Conservation (phyloP, 2,329 filamentous ascomycete species). For the Beauveria brongniartii region DNA sequence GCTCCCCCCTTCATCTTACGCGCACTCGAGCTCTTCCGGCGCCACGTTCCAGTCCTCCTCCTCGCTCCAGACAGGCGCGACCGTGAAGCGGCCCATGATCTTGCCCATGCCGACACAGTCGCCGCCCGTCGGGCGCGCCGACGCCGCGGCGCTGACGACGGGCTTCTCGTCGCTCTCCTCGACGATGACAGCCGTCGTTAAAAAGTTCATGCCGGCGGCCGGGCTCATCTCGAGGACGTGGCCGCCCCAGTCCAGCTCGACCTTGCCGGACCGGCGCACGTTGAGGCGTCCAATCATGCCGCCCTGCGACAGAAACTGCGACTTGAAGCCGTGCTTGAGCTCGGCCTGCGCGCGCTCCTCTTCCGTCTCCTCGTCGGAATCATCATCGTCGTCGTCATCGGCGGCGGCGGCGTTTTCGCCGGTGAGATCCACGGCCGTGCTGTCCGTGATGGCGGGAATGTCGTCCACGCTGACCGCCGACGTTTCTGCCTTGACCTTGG, state of each 20-base stretch:
- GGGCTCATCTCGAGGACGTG: slow-evolving; percentile 42
- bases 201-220: slow-evolving; percentile 46
- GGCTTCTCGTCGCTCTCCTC: slow-evolving; percentile 49
- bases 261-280: slow-evolving; percentile 53
- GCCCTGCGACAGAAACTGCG: slow-evolving; percentile 37
- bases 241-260: slow-evolving; percentile 57
- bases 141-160: slow-evolving; percentile 26
- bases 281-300: slow-evolving; percentile 54
- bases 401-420: slow-evolving; percentile 15
- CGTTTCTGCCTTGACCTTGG: slow-evolving; percentile 36
- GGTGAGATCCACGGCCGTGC: slow-evolving; percentile 36
- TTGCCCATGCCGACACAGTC: slow-evolving; percentile 54
- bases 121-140: slow-evolving; percentile 24
- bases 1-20: not conserved
- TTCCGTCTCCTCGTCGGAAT: slow-evolving; percentile 16
- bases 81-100: slow-evolving; percentile 53
- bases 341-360: slow-evolving; percentile 25
- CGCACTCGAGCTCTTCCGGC: slow-evolving; percentile 23
- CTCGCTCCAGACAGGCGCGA: slow-evolving; percentile 50
- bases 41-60: slow-evolving; percentile 47
- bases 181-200: slow-evolving; percentile 51
- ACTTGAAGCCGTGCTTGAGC: slow-evolving; percentile 26
- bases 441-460: slow-evolving; percentile 18
- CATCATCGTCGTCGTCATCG: slow-evolving; percentile 21
- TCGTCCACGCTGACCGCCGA: slow-evolving; percentile 31